Evolutionary conservation across 805 yeast genomes (phyloP).

Genomic region (Komagataella populi): DNA sequence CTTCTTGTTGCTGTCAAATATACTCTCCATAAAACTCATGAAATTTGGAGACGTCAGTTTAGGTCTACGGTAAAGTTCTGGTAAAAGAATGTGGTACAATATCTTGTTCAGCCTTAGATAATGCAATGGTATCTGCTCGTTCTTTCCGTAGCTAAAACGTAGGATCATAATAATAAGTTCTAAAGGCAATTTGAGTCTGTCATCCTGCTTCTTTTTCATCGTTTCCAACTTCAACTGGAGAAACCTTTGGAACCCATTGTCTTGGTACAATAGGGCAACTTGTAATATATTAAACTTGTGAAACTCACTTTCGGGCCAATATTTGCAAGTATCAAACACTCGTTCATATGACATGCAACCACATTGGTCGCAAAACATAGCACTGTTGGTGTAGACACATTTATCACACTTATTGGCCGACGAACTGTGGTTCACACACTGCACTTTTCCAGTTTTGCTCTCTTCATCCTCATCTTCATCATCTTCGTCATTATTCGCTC

Average conservation of each 20-base stretch:
- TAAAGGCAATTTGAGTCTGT: conserved; percentile 25
- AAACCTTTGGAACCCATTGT: conserved; percentile 1
- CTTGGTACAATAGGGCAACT: conserved; percentile 13
- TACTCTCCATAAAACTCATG: conserved; percentile 54
- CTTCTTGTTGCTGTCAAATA: conserved; percentile 31
- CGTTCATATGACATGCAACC: conserved; percentile 27
- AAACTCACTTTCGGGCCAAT: conserved; percentile 37
- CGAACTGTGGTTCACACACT: background rate
- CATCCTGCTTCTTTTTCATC: conserved; percentile 5
- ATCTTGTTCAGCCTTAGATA: conserved; percentile 46
- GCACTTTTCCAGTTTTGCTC: conserved; percentile 7
- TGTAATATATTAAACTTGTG: conserved; percentile 32
- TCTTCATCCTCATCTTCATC: conserved; percentile 16
- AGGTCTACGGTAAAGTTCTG: conserved; percentile 55
- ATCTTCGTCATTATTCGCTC: conserved; percentile 13
- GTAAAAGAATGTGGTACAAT: conserved; percentile 49
- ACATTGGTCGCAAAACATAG: background rate
- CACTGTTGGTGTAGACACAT: background rate
- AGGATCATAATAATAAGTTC: conserved; percentile 33
- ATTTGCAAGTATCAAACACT: conserved; percentile 23
- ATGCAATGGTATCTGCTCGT: conserved; percentile 26
- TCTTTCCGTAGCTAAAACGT: conserved; percentile 7
- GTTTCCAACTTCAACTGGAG: conserved; percentile 7
- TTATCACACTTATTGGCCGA: background rate
- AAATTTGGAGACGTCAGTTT: conserved; percentile 54